Conservation (phyloP, 2,329 filamentous ascomycete species). For the Penicillium sp. region DNA sequence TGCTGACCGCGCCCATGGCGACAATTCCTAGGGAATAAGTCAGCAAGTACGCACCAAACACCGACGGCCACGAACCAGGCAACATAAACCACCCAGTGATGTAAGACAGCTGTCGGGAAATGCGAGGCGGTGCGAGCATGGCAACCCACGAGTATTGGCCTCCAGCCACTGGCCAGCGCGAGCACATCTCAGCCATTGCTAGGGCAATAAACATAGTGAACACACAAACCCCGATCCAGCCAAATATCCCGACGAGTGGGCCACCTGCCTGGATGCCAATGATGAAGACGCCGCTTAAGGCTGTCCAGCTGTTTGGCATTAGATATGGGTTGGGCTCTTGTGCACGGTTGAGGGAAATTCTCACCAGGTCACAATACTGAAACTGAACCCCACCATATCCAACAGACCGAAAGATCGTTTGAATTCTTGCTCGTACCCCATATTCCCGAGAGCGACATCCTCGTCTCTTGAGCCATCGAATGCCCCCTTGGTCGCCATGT, state of each 20-base stretch:
- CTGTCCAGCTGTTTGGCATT: slow-evolving; percentile 46
- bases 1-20: slow-evolving; percentile 54
- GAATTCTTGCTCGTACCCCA: slow-evolving; percentile 46
- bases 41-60: not conserved
- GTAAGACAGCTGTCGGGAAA: slow-evolving; percentile 42
- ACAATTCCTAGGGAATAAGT: slow-evolving; percentile 24
- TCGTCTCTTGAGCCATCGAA: slow-evolving; percentile 17
- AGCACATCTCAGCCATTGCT: slow-evolving; percentile 57
- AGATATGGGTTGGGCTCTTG: not conserved
- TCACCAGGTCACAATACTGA: slow-evolving; percentile 54
- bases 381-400: slow-evolving; percentile 57
- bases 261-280: slow-evolving; percentile 54
- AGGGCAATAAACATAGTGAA: slow-evolving; percentile 52
- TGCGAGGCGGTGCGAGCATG: slow-evolving; percentile 50
- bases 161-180: slow-evolving; percentile 53
- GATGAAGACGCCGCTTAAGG: slow-evolving; percentile 53
- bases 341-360: not conserved
- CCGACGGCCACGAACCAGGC: slow-evolving; percentile 31
- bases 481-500: slow-evolving; percentile 4
- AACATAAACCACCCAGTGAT: slow-evolving; percentile 48
- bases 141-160: slow-evolving; percentile 57
- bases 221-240: slow-evolving; percentile 53
- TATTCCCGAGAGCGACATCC: slow-evolving; percentile 29
- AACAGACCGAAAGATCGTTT: slow-evolving; percentile 54
- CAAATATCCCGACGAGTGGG: slow-evolving; percentile 57